Conservation (phyloP, 176 grass and related monocot species). For the Eleusine indica region DNA sequence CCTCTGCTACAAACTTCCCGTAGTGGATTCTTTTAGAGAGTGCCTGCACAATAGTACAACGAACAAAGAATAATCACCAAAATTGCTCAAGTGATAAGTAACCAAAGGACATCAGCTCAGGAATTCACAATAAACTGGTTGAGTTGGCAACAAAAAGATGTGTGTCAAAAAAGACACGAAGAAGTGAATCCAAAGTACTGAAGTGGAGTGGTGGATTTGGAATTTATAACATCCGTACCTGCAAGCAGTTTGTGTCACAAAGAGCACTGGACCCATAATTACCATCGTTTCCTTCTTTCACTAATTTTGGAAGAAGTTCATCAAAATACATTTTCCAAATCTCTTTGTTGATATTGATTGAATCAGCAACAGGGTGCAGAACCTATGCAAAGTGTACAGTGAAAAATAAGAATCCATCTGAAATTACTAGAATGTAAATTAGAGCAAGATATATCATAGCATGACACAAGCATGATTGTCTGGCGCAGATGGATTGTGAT, state of each 20-base stretch:
- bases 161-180: not conserved
- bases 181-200: not conserved
- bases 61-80: slow-evolving; percentile 18
- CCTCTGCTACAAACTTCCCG: slow-evolving; percentile 96
- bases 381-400: slow-evolving; percentile 56
- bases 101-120: not conserved
- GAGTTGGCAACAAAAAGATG: not conserved
- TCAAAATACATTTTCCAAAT: slow-evolving; percentile 96
- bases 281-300: slow-evolving; percentile 79
- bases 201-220: slow-evolving; percentile 15
- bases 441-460: slow-evolving; percentile 14
- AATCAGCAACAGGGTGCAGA: slow-evolving; percentile 75
- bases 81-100: slow-evolving; percentile 9
- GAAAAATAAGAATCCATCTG: slow-evolving; percentile 33
- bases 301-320: slow-evolving; percentile 81
- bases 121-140: slow-evolving; percentile 1
- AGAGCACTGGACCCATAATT: slow-evolving; percentile 89
- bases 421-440: slow-evolving; percentile 6
- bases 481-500: not conserved
- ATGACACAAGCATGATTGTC: slow-evolving; percentile 9
- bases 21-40: slow-evolving; percentile 99
- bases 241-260: slow-evolving; percentile 86
- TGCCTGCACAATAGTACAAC: slow-evolving; percentile 49
- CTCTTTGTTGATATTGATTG: slow-evolving; percentile 89
- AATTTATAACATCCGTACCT: slow-evolving; percentile 55